These are phyloP conservation scores for Candida nitratophila DNA, from an alignment of 805 yeast species.

Conservation along the genomic window DNA sequence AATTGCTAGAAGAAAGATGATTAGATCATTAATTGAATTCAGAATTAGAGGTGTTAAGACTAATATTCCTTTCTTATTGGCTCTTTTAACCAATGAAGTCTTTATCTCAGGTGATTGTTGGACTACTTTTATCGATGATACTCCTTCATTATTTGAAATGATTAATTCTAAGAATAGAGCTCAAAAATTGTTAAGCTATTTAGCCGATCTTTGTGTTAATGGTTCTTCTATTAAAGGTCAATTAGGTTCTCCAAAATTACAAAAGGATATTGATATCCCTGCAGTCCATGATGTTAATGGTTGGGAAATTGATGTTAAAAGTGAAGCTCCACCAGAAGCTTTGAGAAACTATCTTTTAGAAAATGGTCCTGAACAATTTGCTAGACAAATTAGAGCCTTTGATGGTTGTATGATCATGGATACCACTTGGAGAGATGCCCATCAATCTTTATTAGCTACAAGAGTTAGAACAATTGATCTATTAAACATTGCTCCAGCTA, in stretches of 20 bases:
- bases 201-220: conserved; percentile 91
- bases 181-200: conserved; percentile 81
- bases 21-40: conserved; percentile 93
- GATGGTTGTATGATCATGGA: conserved; percentile 93
- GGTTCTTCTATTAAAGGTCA: conserved; percentile 97
- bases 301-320: conserved; percentile 48
- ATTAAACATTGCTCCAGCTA: conserved; percentile 85
- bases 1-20: conserved; percentile 95
- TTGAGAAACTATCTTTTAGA: conserved; percentile 86
- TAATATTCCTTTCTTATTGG: conserved; percentile 91
- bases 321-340: conserved; percentile 59
- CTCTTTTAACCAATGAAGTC: conserved; percentile 83
- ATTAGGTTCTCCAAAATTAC: conserved; percentile 81
- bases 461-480: conserved; percentile 94
- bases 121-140: conserved; percentile 98
- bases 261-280: conserved; percentile 72
- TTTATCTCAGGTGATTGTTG: conserved; percentile 85
- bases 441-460: conserved; percentile 94
- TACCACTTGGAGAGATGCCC: conserved; percentile 99
- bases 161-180: conserved; percentile 95
- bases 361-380: conserved; percentile 86
- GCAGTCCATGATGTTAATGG: conserved; percentile 57
- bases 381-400: conserved; percentile 75
- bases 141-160: conserved; percentile 94
- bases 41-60: conserved; percentile 99